Base-by-base conservation (phyloP, 2,329 filamentous ascomycete species). In the Sclerotinia borealis region DNA sequence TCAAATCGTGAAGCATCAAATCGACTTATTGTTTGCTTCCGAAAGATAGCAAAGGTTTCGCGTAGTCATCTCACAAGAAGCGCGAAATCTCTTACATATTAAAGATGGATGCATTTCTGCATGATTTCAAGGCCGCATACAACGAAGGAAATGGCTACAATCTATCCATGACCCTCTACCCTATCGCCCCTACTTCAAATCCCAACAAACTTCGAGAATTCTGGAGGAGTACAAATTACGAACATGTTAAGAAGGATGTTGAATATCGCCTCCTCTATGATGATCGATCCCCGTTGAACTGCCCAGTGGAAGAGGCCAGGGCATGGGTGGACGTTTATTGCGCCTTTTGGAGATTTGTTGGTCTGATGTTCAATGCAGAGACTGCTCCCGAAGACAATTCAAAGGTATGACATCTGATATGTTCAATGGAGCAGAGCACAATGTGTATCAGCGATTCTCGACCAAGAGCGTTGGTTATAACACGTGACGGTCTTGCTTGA, bases 251-350 rank as follows among this genome's bases (percentile, higher is more conserved):
- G 67, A 80, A 81, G 41, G 89, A 95, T 70, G 80, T 97, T 61
- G 86, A 87, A 63, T 87, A 90, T 72, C 76, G 78, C 51, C 82
- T 95, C 63, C 84, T 93, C 65, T 85, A 88, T 68, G 85, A 82
- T 81, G 60, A 62, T 58, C 31, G 43, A 25, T 56, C 60, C 34
- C 60, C 60, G 11, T 55, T 62, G 45, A 62, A 77, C 79, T 31
- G 81, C 17, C 29, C 55, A 79, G 61, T 61, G 13, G 83, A 87
- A 47, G 91, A 96, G 77, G 79, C 85, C 29, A 84, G 82, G 64
- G 88, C 87, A n/a, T 99, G 95, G 95, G 81, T 88, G 0, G 93
- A 96, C 45, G 86, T 98, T 36, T 96, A 93, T 73, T 79, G 83
- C 41, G 81, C 85, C 25, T 96, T 93, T 73, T 97, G 93, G 92